These are phyloP conservation scores for Aureobasidium sp. DNA, from an alignment of 2,329 filamentous ascomycete species.

Conservation along the genomic window DNA sequence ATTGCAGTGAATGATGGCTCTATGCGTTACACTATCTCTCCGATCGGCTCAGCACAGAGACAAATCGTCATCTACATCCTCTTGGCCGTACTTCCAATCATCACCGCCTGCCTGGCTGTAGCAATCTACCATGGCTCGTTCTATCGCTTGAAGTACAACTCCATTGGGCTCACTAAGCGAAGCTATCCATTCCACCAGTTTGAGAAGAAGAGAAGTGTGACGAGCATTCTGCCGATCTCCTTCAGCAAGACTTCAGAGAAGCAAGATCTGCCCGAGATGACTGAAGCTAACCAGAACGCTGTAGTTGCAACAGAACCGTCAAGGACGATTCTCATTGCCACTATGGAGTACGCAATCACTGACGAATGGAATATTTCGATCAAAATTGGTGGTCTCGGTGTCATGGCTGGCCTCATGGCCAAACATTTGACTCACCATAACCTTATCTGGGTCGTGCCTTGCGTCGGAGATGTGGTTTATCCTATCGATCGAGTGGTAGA, in stretches of 20 bases:
- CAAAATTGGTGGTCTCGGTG: conserved; percentile 63
- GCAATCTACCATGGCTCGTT: conserved; percentile 55
- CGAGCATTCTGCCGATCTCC: background rate
- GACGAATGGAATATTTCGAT: conserved; percentile 65
- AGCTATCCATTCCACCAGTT: conserved; percentile 4
- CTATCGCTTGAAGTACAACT: conserved; percentile 58
- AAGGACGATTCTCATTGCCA: conserved; percentile 60
- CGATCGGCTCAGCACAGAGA: conserved; percentile 46
- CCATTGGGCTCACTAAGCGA: conserved; percentile 42
- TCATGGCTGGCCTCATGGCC: conserved; percentile 66
- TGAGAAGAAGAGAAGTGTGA: background rate
- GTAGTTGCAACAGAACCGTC: background rate
- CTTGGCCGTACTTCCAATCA: conserved; percentile 47
- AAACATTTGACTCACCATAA: conserved; percentile 58
- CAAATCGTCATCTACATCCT: conserved; percentile 52
- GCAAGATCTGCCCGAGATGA: background rate
- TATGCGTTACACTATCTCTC: conserved; percentile 45
- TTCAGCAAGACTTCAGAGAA: background rate
- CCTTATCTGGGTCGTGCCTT: conserved; percentile 50
- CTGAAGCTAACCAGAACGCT: background rate
- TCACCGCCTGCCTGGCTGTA: conserved; percentile 44
- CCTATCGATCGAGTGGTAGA: conserved; percentile 52
- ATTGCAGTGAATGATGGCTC: conserved; percentile 51
- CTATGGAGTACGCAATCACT: conserved; percentile 65
- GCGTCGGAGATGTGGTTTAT: conserved; percentile 57